A percentile compares a stretch with the other conserved stretches of the same genome.
These are phyloP conservation scores for Hypoxylon sp. DNA, from an alignment of 2,329 filamentous ascomycete species.

Conservation along the genomic window DNA sequence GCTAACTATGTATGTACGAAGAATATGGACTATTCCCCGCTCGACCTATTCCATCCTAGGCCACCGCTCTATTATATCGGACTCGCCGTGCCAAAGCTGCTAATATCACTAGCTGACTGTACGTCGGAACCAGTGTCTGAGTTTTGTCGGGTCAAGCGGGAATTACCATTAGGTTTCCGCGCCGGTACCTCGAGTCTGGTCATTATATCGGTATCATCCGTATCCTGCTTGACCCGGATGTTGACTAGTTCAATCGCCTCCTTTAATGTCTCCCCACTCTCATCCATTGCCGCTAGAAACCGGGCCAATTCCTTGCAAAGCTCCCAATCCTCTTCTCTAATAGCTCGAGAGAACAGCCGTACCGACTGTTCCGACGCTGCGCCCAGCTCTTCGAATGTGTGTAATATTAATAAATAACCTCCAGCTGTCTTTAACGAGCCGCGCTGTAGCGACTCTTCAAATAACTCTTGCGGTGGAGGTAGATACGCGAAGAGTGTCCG, in stretches of 20 bases:
- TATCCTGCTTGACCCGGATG: constrained; percentile 56
- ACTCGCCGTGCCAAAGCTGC: constrained; percentile 54
- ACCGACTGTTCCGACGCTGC: constrained; percentile 83
- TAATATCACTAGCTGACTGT: constrained; percentile 52
- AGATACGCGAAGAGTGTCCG: constrained; percentile 92
- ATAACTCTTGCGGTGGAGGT: constrained; percentile 90
- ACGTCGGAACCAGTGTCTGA: constrained; percentile 53
- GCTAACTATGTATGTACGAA: constrained; percentile 26
- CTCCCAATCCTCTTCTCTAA: constrained; percentile 91
- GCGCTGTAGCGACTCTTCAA: constrained; percentile 89
- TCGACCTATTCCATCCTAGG: constrained; percentile 31
- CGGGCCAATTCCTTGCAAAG: constrained; percentile 93
- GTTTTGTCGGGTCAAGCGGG: constrained; percentile 49
- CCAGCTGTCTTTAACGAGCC: constrained; percentile 94
- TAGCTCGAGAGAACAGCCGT: constrained; percentile 83
- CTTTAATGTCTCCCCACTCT: constrained; percentile 83
- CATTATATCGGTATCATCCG: constrained; percentile 52
- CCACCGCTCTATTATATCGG: constrained; percentile 45
- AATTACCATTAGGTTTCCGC: constrained; percentile 50
- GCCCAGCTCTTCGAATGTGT: constrained; percentile 81
- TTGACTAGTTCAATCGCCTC: constrained; percentile 78
- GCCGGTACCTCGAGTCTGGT: constrained; percentile 54
- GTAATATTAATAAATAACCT: constrained; percentile 94
- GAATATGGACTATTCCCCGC: constrained; percentile 10
- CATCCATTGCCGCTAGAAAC: constrained; percentile 94